Conservation (phyloP, 352 stramenopile species). For the Achlya hypogyna region DNA sequence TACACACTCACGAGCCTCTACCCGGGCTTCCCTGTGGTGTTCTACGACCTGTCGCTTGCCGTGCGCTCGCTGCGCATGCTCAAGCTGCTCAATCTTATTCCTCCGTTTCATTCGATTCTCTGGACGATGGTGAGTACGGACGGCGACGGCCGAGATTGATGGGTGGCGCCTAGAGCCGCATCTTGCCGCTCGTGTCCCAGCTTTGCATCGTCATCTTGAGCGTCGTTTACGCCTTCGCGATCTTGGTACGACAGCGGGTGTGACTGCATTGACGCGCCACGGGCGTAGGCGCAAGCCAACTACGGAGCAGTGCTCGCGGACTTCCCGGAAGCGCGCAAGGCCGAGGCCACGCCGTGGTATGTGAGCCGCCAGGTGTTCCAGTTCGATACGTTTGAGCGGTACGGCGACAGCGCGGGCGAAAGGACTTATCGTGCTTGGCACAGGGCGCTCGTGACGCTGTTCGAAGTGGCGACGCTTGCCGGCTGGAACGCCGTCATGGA, state of each 20-base stretch:
- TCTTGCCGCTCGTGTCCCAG: slow-evolving; percentile 70
- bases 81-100: slow-evolving; percentile 74
- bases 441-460: slow-evolving; percentile 61
- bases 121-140: slow-evolving; percentile 76
- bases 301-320: slow-evolving; percentile 52
- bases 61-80: slow-evolving; percentile 67
- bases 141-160: not conserved
- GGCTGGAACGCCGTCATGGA: slow-evolving; percentile 79
- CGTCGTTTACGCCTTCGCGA: slow-evolving; percentile 76
- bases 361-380: slow-evolving; percentile 64
- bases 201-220: slow-evolving; percentile 75
- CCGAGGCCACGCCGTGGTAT: slow-evolving; percentile 54
- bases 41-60: slow-evolving; percentile 68
- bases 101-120: slow-evolving; percentile 75
- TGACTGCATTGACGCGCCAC: not conserved
- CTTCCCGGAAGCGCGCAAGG: slow-evolving; percentile 39
- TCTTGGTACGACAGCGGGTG: slow-evolving; percentile 29
- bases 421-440: not conserved
- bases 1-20: slow-evolving; percentile 61
- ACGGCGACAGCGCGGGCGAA: not conserved
- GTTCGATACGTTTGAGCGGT: slow-evolving; percentile 59
- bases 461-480: slow-evolving; percentile 61
- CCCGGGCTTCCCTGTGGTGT: slow-evolving; percentile 54
- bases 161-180: slow-evolving; percentile 34
- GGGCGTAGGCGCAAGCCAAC: slow-evolving; percentile 44